Base-by-base conservation (phyloP, 148 eudicot species). In the Amaranthus hypochondriacus region DNA sequence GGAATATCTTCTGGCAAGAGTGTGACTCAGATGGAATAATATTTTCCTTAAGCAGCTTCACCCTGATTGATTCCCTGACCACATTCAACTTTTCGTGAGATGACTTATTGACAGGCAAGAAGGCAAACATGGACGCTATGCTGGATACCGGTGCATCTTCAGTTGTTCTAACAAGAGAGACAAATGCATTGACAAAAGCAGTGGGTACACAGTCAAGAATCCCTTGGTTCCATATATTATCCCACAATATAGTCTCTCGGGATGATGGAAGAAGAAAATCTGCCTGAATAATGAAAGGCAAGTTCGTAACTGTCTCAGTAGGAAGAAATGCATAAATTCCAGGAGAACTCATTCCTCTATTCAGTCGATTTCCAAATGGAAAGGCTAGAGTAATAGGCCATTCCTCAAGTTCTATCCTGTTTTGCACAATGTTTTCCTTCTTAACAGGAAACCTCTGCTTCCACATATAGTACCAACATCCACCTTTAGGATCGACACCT, bases 251-350 rank as follows among this genome's bases (percentile, higher is more conserved):
- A 39, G 80, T 81, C 72, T 90, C 96, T 46, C 96, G 81, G 0
- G 94, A 89, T 1, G 94, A 86, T 9, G 90, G 86, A 11, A 89
- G 83, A 51, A 90, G 84, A 60, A 90, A 90, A 84, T 90, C 90
- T 3, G 92, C 90, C 71, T 88, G 92, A 56, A 88, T 85, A 48
- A 88, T 85, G 73, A 90, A 88, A 0, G 92, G 96, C 58, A 90
- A 83, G 68, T 90, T 87, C 0, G 96, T 90, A 14, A 88, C 86
- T 77, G 84, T 86, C 72, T 88, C 92, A 3, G 96, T 90, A 0
- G 96, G 92, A 59, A 90, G 88, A 47, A 86, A 90, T 8, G 92
- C 86, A 50, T 85, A 88, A 44, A 90, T 83, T 4, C 96, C 92
- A 51, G 88, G 77, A n/a, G 81, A 73, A 4, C 54, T 77, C 75